Percentiles rank a stretch among this genome's conserved stretches.
These are phyloP conservation scores for Cupressus sempervirens DNA, from an alignment of 75 land plant species.

Conservation along the genomic window DNA sequence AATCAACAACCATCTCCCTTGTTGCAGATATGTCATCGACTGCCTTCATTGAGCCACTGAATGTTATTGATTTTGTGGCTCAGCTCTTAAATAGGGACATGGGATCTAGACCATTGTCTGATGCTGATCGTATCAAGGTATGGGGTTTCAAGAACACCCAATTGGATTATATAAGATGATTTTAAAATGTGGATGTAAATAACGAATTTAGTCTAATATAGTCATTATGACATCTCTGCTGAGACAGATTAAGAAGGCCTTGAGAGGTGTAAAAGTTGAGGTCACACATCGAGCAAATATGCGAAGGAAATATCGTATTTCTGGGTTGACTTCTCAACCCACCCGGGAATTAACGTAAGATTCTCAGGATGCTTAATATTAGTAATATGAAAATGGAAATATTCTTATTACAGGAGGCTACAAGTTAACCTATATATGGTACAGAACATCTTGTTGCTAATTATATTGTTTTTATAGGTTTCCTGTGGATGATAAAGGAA, in stretches of 20 bases:
- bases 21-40: slow-evolving; percentile 94
- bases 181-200: neutral
- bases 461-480: slow-evolving; percentile 23
- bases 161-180: neutral
- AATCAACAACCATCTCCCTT: neutral
- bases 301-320: slow-evolving; percentile 82
- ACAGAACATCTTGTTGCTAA: neutral
- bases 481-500: slow-evolving; percentile 46
- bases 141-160: neutral
- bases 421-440: neutral
- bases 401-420: neutral
- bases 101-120: slow-evolving; percentile 58
- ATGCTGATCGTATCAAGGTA: slow-evolving; percentile 78
- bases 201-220: neutral
- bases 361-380: neutral
- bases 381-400: neutral
- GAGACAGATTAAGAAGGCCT: slow-evolving; percentile 69
- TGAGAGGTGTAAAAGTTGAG: slow-evolving; percentile 90
- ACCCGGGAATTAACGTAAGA: slow-evolving; percentile 79
- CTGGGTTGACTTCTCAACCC: slow-evolving; percentile 79
- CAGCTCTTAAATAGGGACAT: slow-evolving; percentile 71
- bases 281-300: slow-evolving; percentile 87
- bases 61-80: slow-evolving; percentile 77
- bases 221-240: neutral
- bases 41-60: slow-evolving; percentile 87